Evolutionary conservation across 1,284 basidiomycete genomes (phyloP).

Genomic region (Mycosarcoma maydis): DNA sequence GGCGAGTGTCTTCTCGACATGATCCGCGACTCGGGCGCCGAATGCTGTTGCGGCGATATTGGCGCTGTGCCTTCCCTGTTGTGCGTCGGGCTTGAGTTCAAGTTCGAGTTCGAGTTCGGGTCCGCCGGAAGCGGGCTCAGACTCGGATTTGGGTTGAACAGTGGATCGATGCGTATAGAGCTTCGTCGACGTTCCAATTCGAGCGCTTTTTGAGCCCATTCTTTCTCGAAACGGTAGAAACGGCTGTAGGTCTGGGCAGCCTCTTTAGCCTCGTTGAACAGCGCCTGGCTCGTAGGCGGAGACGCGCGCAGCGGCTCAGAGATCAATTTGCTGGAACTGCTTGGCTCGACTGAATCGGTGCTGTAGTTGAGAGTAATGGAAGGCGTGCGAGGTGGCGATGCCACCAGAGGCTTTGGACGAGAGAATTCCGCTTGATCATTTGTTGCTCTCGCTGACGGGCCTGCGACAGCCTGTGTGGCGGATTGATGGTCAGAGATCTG

Average conservation of each 20-base stretch:
- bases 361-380: conserved; percentile 22
- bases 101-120: not conserved
- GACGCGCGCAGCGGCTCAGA: conserved; percentile 11
- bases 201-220: conserved; percentile 46
- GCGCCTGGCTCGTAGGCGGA: conserved; percentile 14
- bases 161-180: conserved; percentile 38
- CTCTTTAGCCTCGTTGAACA: conserved; percentile 34
- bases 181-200: conserved; percentile 43
- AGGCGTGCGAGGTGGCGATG: conserved; percentile 16
- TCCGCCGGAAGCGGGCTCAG: conserved; percentile 16
- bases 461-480: not conserved
- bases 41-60: conserved; percentile 27
- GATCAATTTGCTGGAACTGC: not conserved
- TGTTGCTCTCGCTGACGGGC: not conserved
- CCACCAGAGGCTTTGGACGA: not conserved
- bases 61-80: conserved; percentile 4
- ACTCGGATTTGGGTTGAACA: conserved; percentile 23
- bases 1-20: conserved; percentile 36
- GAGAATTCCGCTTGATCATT: not conserved
- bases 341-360: not conserved
- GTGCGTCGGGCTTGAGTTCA: no score
- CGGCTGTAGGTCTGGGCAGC: conserved; percentile 34
- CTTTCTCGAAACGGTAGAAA: conserved; percentile 47
- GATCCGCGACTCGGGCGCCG: conserved; percentile 36
- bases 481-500: not conserved